Base-by-base conservation (phyloP, 495 filamentous ascomycete genomes). In the Penicillium ucsense region DNA sequence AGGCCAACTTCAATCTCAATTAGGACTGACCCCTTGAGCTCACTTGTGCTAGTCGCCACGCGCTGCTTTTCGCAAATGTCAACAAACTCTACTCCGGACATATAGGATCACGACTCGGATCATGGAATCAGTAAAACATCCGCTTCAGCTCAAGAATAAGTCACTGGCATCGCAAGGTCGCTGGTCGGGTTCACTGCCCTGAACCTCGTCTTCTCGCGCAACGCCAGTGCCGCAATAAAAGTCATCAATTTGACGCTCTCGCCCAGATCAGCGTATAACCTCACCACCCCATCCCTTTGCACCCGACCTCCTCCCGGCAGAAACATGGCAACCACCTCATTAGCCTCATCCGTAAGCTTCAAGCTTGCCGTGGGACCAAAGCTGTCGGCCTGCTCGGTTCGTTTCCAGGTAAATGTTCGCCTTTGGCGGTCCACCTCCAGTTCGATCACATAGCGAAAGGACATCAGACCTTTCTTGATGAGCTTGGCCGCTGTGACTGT, bases 381-480 rank as follows among this genome's bases (percentile, higher is more conserved):
- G 28, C 45, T 47, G 10, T 47, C 45, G 20, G 39, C 32, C 6
- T 32, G n/a, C 4, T 6, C 36, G 4, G 45, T 47, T 8, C 41
- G 10, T 31, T 47, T 47, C 45, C 45, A 47, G n/a, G 45, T 20
- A 20, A 47, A 40, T 9, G 36, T 47, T 0, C 45, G 35, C 3
- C 12, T 40, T 20, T 47, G 36, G 29, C 36, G 10, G 6, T 41
- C 30, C 12, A 47, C 6, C n/a, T 39, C 37, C 36, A 47, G 27
- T 11, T 40, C 10, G 31, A 47, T 33, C 6, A 29, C 9, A 33
- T 47, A 40, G 29, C 45, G 45, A 5, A 38, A 11, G 2, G 45
- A 47, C n/a, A 47, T 32, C 29, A 47, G 33, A 6, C 45, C 45
- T 27, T 47, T 47, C 37, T 47, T 47, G 45, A 29, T 47, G 10